Conservation (phyloP, 1,139 yeast genomes). For the Nakaseomyces delphensis region DNA sequence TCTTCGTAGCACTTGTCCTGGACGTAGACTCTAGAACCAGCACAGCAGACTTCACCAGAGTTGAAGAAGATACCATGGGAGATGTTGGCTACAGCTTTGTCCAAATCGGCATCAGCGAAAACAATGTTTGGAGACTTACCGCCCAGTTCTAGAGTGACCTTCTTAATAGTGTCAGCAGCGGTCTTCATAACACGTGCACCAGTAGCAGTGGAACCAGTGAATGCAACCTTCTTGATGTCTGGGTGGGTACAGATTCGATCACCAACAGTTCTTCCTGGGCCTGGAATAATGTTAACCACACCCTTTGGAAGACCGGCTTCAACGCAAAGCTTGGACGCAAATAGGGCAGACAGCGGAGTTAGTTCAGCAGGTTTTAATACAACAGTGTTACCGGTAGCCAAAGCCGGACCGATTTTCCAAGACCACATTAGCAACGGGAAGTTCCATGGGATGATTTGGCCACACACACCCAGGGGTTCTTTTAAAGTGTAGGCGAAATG, state of each 20-base stretch:
- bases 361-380: conserved; percentile 76
- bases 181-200: conserved; percentile 70
- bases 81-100: conserved; percentile 41
- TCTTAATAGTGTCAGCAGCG: conserved; percentile 58
- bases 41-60: conserved; percentile 67
- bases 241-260: conserved; percentile 51
- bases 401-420: conserved; percentile 77
- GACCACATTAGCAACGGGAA: conserved; percentile 74
- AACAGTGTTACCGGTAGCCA: conserved; percentile 75
- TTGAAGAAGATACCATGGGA: conserved; percentile 47
- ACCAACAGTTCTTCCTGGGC: conserved; percentile 58
- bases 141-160: conserved; percentile 64
- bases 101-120: conserved; percentile 49
- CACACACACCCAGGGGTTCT: conserved; percentile 73
- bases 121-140: conserved; percentile 61
- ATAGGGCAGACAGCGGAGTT: conserved; percentile 72
- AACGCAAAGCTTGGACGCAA: conserved; percentile 48
- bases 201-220: conserved; percentile 80
- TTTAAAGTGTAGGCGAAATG: conserved; percentile 43
- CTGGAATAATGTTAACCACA: conserved; percentile 65
- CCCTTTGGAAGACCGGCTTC: conserved; percentile 79
- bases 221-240: conserved; percentile 64
- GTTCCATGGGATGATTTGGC: conserved; percentile 84
- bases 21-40: conserved; percentile 58
- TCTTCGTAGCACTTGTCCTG: conserved; percentile 56